These are phyloP conservation scores for Catharanthus roseus DNA, from an alignment of 257 asterid species.

Conservation along the genomic window DNA sequence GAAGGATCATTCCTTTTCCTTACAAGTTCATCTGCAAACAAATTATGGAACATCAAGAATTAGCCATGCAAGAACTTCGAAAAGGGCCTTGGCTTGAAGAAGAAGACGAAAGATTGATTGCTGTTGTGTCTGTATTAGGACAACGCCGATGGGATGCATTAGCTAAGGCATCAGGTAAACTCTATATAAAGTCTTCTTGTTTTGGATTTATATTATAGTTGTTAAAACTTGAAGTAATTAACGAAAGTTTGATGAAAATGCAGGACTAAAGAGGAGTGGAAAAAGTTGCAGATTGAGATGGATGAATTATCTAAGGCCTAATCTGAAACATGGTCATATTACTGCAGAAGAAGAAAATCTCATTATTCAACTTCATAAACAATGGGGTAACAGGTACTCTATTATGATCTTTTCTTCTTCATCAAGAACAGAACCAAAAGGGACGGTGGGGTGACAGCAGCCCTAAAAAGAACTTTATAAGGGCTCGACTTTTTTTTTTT, in stretches of 20 bases:
- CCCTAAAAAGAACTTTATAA: too few species aligned
- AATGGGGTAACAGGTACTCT: slow-evolving; percentile 62
- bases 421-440: background rate
- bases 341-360: slow-evolving; percentile 47
- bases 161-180: slow-evolving; percentile 64
- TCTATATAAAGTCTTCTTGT: background rate
- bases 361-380: slow-evolving; percentile 48
- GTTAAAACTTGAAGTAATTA: too few species aligned
- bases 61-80: slow-evolving; percentile 41
- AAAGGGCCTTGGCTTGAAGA: slow-evolving; percentile 73
- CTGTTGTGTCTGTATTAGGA: slow-evolving; percentile 47
- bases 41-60: slow-evolving; percentile 10
- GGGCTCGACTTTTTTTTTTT: too few species aligned
- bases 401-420: too few species aligned
- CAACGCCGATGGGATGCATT: slow-evolving; percentile 68
- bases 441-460: too few species aligned
- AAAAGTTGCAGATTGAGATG: slow-evolving; percentile 75
- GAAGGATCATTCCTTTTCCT: background rate
- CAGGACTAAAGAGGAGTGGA: slow-evolving; percentile 62
- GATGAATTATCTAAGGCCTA: slow-evolving; percentile 74
- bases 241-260: background rate
- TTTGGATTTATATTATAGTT: too few species aligned
- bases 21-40: background rate
- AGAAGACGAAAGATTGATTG: slow-evolving; percentile 54
- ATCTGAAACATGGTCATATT: slow-evolving; percentile 54